phyloP scores from a whole-genome alignment of 2,329 filamentous ascomycete species.

The Colletotrichum tropicicola region DNA sequence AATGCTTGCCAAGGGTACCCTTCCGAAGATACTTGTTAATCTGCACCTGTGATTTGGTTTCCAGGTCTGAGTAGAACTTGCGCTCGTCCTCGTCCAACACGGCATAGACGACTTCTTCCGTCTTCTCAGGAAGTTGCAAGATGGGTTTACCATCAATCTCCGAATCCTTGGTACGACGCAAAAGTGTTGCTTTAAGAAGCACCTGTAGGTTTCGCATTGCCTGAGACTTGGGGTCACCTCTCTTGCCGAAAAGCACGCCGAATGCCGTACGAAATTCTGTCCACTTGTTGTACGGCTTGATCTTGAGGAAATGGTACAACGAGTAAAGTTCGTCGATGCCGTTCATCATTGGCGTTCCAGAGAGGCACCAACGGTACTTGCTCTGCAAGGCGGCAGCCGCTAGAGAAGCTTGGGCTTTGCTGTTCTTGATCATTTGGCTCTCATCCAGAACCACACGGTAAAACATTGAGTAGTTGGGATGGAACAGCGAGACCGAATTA shows the following conservation, averaged over 20 bases:
- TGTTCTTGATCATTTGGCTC: constrained; percentile 84
- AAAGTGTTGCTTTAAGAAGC: constrained; percentile 80
- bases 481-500: constrained; percentile 65
- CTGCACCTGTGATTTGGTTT: constrained; percentile 70
- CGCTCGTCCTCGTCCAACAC: constrained; percentile 73
- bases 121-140: constrained; percentile 72
- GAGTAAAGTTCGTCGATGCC: constrained; percentile 80
- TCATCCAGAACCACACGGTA: constrained; percentile 81
- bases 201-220: constrained; percentile 79
- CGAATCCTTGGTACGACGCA: constrained; percentile 84
- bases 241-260: constrained; percentile 45
- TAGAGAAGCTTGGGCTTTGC: constrained; percentile 62
- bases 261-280: constrained; percentile 66
- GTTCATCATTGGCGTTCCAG: constrained; percentile 92
- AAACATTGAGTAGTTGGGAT: constrained; percentile 65
- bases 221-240: constrained; percentile 61
- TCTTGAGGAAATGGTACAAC: constrained; percentile 78
- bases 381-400: constrained; percentile 62
- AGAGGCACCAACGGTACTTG: constrained; percentile 76
- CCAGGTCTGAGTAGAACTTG: constrained; percentile 72
- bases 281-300: constrained; percentile 76
- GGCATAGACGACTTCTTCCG: constrained; percentile 68
- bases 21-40: constrained; percentile 82
- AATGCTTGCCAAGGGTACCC: constrained; percentile 75
- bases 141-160: constrained; percentile 83